Evolutionary conservation across 768 basidiomycete species (phyloP).

Genomic region (Cubamyces sp.): DNA sequence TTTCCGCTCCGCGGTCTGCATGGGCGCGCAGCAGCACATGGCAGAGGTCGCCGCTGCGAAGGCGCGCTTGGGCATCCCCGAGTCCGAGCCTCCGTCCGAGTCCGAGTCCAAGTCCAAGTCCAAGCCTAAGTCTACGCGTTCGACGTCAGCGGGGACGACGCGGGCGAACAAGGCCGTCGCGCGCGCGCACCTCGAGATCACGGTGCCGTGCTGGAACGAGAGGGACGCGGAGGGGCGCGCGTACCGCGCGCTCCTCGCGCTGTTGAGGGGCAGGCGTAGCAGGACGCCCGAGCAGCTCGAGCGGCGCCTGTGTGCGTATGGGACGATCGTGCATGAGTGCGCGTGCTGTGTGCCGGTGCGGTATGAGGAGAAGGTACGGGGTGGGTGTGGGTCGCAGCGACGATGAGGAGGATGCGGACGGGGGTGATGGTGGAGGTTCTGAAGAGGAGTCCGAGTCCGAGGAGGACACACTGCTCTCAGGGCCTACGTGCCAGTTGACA

Average conservation of each 20-base stretch:
- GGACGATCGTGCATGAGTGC: not conserved
- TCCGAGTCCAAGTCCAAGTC: not conserved
- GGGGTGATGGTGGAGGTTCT: not conserved
- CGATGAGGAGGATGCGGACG: not conserved
- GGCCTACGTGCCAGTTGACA: not conserved
- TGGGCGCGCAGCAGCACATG: not conserved
- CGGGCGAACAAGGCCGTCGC: not conserved
- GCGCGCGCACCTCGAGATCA: not conserved
- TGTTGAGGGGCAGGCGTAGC: not conserved
- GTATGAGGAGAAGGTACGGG: not conserved
- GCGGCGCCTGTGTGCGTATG: not conserved
- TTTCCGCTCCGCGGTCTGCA: not conserved
- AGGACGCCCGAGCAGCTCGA: not conserved
- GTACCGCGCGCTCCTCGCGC: not conserved
- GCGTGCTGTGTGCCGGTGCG: not conserved
- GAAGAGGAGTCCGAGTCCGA: not conserved
- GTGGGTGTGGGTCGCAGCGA: not conserved
- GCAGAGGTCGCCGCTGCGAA: not conserved
- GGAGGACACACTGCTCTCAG: not conserved
- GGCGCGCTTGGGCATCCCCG: not conserved
- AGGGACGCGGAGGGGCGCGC: not conserved
- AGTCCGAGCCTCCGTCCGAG: not conserved
- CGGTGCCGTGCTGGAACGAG: not conserved
- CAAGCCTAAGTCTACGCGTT: no score
- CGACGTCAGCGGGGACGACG: not conserved